phyloP scores from a whole-genome alignment of 208 protist species.

The Herpetomonas samuelpessoai region DNA sequence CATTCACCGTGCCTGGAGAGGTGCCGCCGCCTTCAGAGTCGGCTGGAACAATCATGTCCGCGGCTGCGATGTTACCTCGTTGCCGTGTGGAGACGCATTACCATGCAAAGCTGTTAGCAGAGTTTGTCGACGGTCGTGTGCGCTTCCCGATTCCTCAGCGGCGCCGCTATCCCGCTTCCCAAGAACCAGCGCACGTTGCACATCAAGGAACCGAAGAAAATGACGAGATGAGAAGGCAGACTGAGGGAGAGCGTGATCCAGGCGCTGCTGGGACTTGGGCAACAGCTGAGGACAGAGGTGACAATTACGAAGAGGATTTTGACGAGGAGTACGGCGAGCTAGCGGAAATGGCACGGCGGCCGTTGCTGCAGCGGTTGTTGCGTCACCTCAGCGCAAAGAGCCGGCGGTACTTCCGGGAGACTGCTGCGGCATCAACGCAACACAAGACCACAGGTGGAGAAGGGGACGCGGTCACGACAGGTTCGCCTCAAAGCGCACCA shows the following conservation, averaged over 20 bases:
- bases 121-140: neutral
- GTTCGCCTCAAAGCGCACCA: no score
- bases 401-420: neutral
- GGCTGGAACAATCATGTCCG: no score
- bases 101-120: neutral
- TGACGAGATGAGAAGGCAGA: no score
- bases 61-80: no score
- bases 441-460: no score
- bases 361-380: neutral
- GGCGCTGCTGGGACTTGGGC: neutral
- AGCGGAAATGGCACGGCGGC: neutral
- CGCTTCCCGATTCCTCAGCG: neutral
- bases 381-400: neutral
- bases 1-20: no score
- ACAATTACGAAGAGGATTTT: neutral
- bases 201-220: no score
- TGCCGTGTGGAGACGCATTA: neutral
- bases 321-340: neutral
- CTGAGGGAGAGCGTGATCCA: neutral
- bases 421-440: no score
- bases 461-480: no score
- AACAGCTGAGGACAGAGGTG: neutral
- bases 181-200: no score
- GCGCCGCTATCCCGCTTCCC: no score
- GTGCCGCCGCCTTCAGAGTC: no score